Evolutionary conservation across 805 yeast genomes (phyloP).

Genomic region (Cyberlindnera lachancei): DNA sequence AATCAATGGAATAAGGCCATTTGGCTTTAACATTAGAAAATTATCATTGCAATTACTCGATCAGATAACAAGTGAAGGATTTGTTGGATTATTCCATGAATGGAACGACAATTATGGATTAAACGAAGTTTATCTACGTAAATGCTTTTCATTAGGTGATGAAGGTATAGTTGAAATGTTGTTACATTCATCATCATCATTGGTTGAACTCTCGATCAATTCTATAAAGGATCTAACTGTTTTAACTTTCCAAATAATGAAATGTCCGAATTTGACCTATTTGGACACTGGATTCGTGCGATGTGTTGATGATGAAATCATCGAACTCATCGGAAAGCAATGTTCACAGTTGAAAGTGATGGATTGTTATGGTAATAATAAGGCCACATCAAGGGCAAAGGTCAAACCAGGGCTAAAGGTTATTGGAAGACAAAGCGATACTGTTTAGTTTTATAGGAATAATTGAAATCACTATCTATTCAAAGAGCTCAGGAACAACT

Average conservation of each 20-base stretch:
- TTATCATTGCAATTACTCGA: constrained; percentile 55
- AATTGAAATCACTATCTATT: neutral
- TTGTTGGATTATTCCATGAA: constrained; percentile 47
- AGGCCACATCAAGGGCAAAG: constrained; percentile 49
- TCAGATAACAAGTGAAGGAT: constrained; percentile 62
- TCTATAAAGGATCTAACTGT: constrained; percentile 55
- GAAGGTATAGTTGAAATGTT: constrained; percentile 52
- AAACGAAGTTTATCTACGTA: constrained; percentile 48
- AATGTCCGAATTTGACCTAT: constrained; percentile 52
- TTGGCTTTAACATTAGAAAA: constrained; percentile 47
- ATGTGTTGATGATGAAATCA: constrained; percentile 58
- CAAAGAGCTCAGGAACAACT: constrained; percentile 19
- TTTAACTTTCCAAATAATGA: constrained; percentile 41
- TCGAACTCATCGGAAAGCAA: constrained; percentile 48
- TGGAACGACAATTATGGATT: constrained; percentile 54
- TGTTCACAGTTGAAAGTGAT: constrained; percentile 59
- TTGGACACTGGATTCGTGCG: constrained; percentile 78
- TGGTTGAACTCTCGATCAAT: constrained; percentile 67
- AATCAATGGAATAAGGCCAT: constrained; percentile 49
- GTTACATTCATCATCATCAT: constrained; percentile 53
- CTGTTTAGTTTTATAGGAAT: constrained; percentile 12
- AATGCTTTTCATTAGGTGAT: constrained; percentile 64
- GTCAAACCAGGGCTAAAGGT: constrained; percentile 49
- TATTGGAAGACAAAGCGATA: constrained; percentile 71
- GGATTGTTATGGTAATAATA: constrained; percentile 77